Conservation (phyloP, 331 rosid genomes). For the Acacia pycnantha region DNA sequence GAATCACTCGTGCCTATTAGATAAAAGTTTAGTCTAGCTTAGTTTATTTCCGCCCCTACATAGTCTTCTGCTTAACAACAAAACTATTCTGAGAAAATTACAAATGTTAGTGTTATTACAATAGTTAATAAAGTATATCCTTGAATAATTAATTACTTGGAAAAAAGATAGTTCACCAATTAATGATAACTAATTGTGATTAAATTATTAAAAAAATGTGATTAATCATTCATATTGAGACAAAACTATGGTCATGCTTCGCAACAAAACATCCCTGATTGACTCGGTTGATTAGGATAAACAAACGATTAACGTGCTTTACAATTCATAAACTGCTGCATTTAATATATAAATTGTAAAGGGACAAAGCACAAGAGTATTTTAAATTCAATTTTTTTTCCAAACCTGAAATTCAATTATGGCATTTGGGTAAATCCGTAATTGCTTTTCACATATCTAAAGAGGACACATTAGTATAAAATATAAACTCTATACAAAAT, state of each 20-base stretch:
- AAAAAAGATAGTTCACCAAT: not conserved
- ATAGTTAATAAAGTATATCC: not conserved
- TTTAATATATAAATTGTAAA: conserved; percentile 20
- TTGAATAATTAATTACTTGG: not conserved
- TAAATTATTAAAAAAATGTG: not conserved
- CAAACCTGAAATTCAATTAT: too few relatives aligned
- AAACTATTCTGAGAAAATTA: not conserved
- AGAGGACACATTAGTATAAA: too few relatives aligned
- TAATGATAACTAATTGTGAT: not conserved
- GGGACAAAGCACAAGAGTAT: conserved; percentile 25
- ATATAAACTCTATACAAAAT: too few relatives aligned
- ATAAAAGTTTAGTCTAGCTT: accelerated
- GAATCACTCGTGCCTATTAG: accelerated
- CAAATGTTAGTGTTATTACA: conserved; percentile 1
- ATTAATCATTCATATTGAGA: conserved; percentile 23
- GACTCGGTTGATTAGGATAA: conserved; percentile 26
- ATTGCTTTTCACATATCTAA: too few relatives aligned
- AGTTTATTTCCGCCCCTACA: too few relatives aligned
- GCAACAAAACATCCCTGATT: conserved; percentile 23
- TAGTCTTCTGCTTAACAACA: too few relatives aligned
- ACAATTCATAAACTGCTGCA: conserved; percentile 17
- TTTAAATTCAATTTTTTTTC: not conserved
- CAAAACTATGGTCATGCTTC: conserved; percentile 24
- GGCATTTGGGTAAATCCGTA: too few relatives aligned
- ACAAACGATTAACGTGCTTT: conserved; percentile 3